phyloP scores from a whole-genome alignment of 495 filamentous ascomycete genomes.

The Penicillium coffeae region DNA sequence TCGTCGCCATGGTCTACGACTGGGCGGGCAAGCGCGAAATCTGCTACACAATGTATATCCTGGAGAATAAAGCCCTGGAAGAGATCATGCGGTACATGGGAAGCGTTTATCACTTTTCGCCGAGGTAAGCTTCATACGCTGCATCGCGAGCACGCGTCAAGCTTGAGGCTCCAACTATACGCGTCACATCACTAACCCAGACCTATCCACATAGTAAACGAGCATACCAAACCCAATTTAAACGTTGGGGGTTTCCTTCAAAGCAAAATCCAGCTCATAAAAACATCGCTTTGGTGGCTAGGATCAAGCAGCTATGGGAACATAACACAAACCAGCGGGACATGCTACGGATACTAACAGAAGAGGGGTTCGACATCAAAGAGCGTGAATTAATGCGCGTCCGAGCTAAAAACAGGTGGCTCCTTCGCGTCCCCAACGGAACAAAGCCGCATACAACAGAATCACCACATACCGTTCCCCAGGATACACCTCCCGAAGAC shows the following conservation, averaged over 20 bases:
- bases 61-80: conserved; percentile 64
- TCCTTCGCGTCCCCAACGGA: conserved; percentile 57
- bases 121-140: conserved; percentile 49
- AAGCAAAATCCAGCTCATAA: conserved; percentile 68
- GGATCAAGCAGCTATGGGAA: conserved; percentile 75
- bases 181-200: too few species aligned
- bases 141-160: too few species aligned
- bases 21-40: conserved; percentile 69
- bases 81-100: conserved; percentile 64
- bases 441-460: conserved; percentile 39
- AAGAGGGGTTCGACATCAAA: conserved; percentile 69
- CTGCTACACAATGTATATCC: conserved; percentile 70
- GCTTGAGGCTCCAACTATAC: neutral
- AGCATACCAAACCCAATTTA: conserved; percentile 69
- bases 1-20: conserved; percentile 61
- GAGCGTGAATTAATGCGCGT: conserved; percentile 64
- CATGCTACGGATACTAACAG: conserved; percentile 66
- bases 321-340: conserved; percentile 63
- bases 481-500: conserved; percentile 30
- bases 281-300: conserved; percentile 58
- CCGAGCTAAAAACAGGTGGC: conserved; percentile 60
- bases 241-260: conserved; percentile 72
- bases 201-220: conserved; percentile 56
- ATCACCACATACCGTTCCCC: conserved; percentile 11
- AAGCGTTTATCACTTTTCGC: conserved; percentile 56